Conservation (phyloP, 768 basidiomycete genomes). For the Lentinula detonsa region DNA sequence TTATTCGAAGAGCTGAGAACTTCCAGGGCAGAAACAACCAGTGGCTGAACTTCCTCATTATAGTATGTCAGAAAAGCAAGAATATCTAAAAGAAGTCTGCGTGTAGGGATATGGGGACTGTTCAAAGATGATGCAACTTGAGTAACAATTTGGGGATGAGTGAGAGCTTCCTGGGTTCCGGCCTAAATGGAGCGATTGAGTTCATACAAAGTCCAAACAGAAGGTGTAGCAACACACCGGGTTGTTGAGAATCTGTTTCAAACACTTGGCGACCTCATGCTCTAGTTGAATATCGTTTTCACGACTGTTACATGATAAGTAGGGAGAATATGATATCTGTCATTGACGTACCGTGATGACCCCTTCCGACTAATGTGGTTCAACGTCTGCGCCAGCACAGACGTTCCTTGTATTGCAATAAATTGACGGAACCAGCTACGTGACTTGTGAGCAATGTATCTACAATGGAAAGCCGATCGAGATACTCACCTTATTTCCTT, state of each 20-base stretch:
- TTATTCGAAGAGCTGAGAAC: conserved; percentile 64
- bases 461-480: not conserved
- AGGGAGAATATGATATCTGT: conserved; percentile 6
- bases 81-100: conserved; percentile 75
- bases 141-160: conserved; percentile 65
- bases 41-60: conserved; percentile 52
- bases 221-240: conserved; percentile 30
- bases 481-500: conserved; percentile 69
- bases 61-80: conserved; percentile 68
- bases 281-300: conserved; percentile 69
- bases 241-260: conserved; percentile 76
- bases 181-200: conserved; percentile 30
- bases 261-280: conserved; percentile 83
- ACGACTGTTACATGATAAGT: conserved; percentile 30
- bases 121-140: conserved; percentile 81
- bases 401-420: conserved; percentile 70
- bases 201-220: conserved; percentile 4
- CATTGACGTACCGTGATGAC: conserved; percentile 43
- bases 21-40: conserved; percentile 74
- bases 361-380: conserved; percentile 71
- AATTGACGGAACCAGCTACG: conserved; percentile 78
- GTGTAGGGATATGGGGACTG: conserved; percentile 71
- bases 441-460: not conserved
- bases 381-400: conserved; percentile 77
- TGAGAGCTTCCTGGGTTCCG: conserved; percentile 68